A percentile compares a stretch with the other conserved stretches of the same genome.
Conservation (phyloP, 371 early-diverging fungal genomes). For the Catenaria anguillulae region DNA sequence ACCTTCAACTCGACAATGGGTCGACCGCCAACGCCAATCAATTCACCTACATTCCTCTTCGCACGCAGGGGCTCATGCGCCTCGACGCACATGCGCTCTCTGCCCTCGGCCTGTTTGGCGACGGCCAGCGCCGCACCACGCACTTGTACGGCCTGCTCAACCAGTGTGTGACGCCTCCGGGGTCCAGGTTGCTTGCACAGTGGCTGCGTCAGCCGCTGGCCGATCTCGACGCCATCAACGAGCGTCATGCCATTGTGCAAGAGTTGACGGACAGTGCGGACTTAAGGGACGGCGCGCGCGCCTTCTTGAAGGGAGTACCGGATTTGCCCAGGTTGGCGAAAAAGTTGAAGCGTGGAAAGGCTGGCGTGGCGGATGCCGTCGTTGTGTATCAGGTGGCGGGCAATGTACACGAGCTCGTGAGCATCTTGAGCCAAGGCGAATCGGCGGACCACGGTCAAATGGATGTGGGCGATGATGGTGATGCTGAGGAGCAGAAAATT, state of each 20-base stretch:
- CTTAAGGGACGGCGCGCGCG: slow-evolving; percentile 51
- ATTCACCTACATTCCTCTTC: slow-evolving; percentile 50
- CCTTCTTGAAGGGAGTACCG: slow-evolving; percentile 61
- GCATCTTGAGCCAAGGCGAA: slow-evolving; percentile 14
- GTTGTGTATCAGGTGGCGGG: slow-evolving; percentile 75
- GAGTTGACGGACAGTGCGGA: slow-evolving; percentile 52
- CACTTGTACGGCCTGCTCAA: slow-evolving; percentile 75
- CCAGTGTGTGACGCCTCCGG: slow-evolving; percentile 80
- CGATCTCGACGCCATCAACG: slow-evolving; percentile 51
- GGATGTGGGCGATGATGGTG: too few relatives aligned
- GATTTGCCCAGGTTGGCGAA: slow-evolving; percentile 76
- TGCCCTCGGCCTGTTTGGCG: slow-evolving; percentile 63
- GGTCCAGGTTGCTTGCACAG: slow-evolving; percentile 66
- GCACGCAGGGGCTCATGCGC: slow-evolving; percentile 78
- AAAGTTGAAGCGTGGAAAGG: slow-evolving; percentile 62
- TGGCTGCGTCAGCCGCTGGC: slow-evolving; percentile 92
- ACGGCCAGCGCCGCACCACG: slow-evolving; percentile 59
- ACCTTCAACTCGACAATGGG: slow-evolving; percentile 46
- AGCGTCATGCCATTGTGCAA: slow-evolving; percentile 62
- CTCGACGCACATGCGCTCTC: slow-evolving; percentile 78
- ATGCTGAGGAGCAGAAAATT: too few relatives aligned
- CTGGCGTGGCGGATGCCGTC: slow-evolving; percentile 75
- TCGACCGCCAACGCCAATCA: slow-evolving; percentile 57
- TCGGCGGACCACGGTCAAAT: too few relatives aligned
- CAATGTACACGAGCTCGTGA: too few relatives aligned